Evolutionary conservation across 306 rosid species (phyloP).

Genomic region (Lathyrus oleraceus): DNA sequence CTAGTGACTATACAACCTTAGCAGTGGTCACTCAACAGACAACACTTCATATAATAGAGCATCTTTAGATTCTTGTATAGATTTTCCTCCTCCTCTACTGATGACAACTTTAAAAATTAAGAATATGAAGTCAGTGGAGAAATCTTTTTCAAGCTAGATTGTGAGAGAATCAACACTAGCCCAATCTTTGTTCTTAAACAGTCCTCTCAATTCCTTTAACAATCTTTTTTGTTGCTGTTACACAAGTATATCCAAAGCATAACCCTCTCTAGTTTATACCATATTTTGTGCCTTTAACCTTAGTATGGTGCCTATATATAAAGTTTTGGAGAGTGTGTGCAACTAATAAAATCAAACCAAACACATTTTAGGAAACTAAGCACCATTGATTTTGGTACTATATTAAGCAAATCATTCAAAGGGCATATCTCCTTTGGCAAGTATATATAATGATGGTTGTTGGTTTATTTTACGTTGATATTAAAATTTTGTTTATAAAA

Average conservation of each 20-base stretch:
- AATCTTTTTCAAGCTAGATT: slow-evolving; percentile 21
- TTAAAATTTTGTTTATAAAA: background rate
- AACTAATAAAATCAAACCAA: slow-evolving; percentile 12
- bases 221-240: background rate
- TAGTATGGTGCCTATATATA: slow-evolving; percentile 30
- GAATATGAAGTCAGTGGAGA: slow-evolving; percentile 11
- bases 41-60: slow-evolving; percentile 19
- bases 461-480: background rate
- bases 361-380: background rate
- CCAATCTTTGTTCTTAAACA: background rate
- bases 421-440: slow-evolving; percentile 36
- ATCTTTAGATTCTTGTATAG: slow-evolving; percentile 21
- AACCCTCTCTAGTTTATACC: slow-evolving; percentile 29
- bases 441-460: slow-evolving; percentile 1
- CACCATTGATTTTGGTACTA: background rate
- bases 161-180: slow-evolving; percentile 2
- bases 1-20: background rate
- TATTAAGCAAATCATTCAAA: slow-evolving; percentile 32
- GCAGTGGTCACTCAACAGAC: slow-evolving; percentile 8
- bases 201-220: background rate
- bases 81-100: background rate
- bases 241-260: slow-evolving; percentile 37
- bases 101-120: background rate
- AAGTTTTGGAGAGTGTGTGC: background rate
- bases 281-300: background rate